Evolutionary conservation across 495 filamentous ascomycete genomes (phyloP).

Genomic region (Penicillium malachiteum): DNA sequence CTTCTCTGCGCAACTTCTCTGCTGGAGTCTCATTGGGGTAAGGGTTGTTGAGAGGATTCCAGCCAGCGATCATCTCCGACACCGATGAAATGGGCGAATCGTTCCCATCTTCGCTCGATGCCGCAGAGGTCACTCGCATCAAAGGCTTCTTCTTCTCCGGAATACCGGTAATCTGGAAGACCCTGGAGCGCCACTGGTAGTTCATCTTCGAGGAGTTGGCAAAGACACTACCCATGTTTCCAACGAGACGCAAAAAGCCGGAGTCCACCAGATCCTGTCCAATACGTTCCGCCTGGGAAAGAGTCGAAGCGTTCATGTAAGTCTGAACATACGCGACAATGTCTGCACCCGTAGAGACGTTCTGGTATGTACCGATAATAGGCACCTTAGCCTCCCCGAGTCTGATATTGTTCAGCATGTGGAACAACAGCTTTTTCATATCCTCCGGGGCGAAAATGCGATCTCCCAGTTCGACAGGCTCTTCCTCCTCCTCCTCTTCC

Average conservation of each 20-base stretch:
- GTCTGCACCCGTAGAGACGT: constrained; percentile 84
- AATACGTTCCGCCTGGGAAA: constrained; percentile 88
- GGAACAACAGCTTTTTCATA: constrained; percentile 81
- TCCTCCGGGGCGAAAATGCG: constrained; percentile 78
- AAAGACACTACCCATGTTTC: constrained; percentile 92
- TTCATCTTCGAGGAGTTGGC: constrained; percentile 96
- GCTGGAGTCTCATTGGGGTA: constrained; percentile 87
- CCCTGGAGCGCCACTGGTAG: constrained; percentile 95
- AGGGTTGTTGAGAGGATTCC: constrained; percentile 88
- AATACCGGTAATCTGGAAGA: constrained; percentile 81
- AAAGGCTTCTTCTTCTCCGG: constrained; percentile 79
- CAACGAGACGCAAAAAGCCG: constrained; percentile 87
- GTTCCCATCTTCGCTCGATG: constrained; percentile 51
- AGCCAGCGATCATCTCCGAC: constrained; percentile 81
- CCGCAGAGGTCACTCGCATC: constrained; percentile 67
- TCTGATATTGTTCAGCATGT: constrained; percentile 85
- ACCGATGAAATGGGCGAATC: constrained; percentile 79
- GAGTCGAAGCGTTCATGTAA: constrained; percentile 74
- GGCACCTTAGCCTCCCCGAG: constrained; percentile 90
- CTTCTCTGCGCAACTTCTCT: constrained; percentile 84
- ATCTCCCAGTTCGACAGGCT: constrained; percentile 88
- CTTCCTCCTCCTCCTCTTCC: constrained; percentile 66
- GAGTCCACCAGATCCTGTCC: constrained; percentile 87
- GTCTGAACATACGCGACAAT: constrained; percentile 94
- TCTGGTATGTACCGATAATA: constrained; percentile 91